Evolutionary conservation across 2,329 filamentous ascomycete genomes (phyloP), one percentile per base, ranked within the genome.

Genomic region (Penicillium hesseltinei): DNA sequence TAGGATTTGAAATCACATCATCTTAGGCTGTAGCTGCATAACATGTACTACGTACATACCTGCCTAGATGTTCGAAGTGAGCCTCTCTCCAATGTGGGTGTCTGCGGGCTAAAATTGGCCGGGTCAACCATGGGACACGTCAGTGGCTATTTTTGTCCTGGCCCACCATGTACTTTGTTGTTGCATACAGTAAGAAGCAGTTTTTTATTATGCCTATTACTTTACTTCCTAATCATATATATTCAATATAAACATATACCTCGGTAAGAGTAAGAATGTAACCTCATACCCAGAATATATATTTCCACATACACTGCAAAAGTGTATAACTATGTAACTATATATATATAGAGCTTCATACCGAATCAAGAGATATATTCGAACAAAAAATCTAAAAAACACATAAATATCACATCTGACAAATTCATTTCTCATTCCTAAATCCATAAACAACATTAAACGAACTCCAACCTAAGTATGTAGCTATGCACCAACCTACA

Each of bases 71-170:
- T 7, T 43, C 4, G 19, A 23, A 8, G 38, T 48, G 51, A 60
- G 58, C 56, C 56, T 52, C 56, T 43, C 15, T 43, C 17, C n/a
- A 19, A 45, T 27, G 48, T 43, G 27, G 36, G 44, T 50, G 38
- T 35, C 50, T 61, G 49, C 51, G 43, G 42, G 51, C 63, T 64
- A 64, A 60, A 54, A 51, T 60, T 59, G 62, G 57, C 57, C 40
- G 38, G 21, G 11, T 51, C 51, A 59, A 62, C 63, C 63, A 62
- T 65, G 63, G 62, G 55, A 64, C 62, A 65, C 63, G 62, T 65
- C 63, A 62, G 47, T 46, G 46, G 46, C 53, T 56, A 56, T 44
- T 56, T 56, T 51, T 45, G 38, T 51, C 46, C 25, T 17, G 53
- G 53, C 53, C 53, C 53, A 56, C 53, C 38, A 11, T 38, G 3